Base-by-base conservation (phyloP, 1,284 basidiomycete species). In the Coniferiporia weirii region DNA sequence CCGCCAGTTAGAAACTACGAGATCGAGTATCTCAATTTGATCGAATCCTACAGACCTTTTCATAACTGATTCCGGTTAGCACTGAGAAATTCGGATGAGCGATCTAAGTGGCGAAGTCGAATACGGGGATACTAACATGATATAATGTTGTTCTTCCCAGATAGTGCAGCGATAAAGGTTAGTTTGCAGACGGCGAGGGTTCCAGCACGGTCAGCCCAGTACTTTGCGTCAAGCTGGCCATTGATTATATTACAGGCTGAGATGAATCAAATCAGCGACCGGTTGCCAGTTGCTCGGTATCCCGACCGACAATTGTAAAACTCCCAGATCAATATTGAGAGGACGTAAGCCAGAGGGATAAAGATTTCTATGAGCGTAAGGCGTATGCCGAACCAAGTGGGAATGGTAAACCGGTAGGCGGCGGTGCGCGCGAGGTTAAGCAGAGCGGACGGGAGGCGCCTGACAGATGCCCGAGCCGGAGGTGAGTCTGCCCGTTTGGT, bases 111-210 rank as follows among this genome's bases (percentile, higher is more conserved):
- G 27, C 32, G 34, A 15, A 45, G 7, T 4, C 27, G 27, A 2
- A 27, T 27, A 27, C 27, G 20, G 44, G 27, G 27, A 27, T 32
- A 10, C 22, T 10, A 13, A 74, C 73, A 70, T 6, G 76, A 78
- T 10, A 79, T 72, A 47, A 78, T 62, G 63, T 79, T 79, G 66
- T 79, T 79, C 66, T 77, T 77, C 3, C 73, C 73, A 0, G 76
- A 76, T n/a, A 79, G 66, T 6, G 73, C 76, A 35, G 78, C 73
- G 46, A 79, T 72, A 52, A 79, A 67, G 2, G 76, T 71, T 2
- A 78, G 67, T 60, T 79, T 76, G 47, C 71, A 72, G 5, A 72
- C 71, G 6, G 73, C 74, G 35, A 76, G 63, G 64, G 72, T 72
- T 0, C 70, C 76, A 8, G 75, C 70, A 55, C 74, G 69, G 46